Percentiles rank a stretch among this genome's conserved stretches.
These are phyloP conservation scores for Dendrocalamus sinicus DNA, from an alignment of 176 grass and related monocot genomes.

Conservation along the genomic window DNA sequence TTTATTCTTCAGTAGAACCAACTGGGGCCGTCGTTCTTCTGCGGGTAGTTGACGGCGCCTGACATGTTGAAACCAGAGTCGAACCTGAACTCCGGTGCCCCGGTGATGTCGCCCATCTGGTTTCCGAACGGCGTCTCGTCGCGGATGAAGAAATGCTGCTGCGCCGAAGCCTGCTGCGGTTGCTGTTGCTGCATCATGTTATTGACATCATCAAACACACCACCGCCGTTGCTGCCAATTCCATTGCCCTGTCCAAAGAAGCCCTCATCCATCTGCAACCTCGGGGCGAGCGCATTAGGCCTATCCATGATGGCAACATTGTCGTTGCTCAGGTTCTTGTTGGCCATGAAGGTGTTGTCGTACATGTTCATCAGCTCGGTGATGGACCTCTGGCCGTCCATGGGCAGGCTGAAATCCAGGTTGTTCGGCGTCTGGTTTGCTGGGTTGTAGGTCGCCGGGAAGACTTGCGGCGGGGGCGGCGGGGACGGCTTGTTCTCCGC, in stretches of 20 bases:
- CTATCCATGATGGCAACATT: slow-evolving; percentile 55
- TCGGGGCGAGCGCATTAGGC: slow-evolving; percentile 43
- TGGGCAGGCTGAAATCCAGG: slow-evolving; percentile 58
- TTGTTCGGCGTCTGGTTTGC: slow-evolving; percentile 50
- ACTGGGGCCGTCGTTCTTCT: slow-evolving; percentile 58
- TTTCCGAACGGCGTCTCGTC: slow-evolving; percentile 43
- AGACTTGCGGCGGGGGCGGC: slow-evolving; percentile 39
- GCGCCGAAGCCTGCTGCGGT: slow-evolving; percentile 29
- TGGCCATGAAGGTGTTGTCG: slow-evolving; percentile 50
- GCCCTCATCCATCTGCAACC: slow-evolving; percentile 61
- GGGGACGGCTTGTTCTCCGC: slow-evolving; percentile 61
- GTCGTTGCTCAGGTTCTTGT: slow-evolving; percentile 56
- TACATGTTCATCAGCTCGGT: slow-evolving; percentile 86
- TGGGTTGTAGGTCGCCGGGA: slow-evolving; percentile 55
- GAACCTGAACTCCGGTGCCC: slow-evolving; percentile 52
- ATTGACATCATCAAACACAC: slow-evolving; percentile 63
- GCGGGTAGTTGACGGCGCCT: slow-evolving; percentile 45
- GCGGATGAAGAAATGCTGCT: slow-evolving; percentile 68
- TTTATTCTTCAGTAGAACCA: slow-evolving; percentile 84
- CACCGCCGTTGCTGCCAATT: slow-evolving; percentile 7
- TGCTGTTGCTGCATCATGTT: slow-evolving; percentile 64
- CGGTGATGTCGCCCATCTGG: slow-evolving; percentile 53
- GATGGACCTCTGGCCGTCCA: slow-evolving; percentile 74
- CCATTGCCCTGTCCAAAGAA: slow-evolving; percentile 65
- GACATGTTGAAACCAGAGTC: slow-evolving; percentile 62